Conservation (phyloP, 345 rosid genomes). For the Zanthoxylum bungeanum region DNA sequence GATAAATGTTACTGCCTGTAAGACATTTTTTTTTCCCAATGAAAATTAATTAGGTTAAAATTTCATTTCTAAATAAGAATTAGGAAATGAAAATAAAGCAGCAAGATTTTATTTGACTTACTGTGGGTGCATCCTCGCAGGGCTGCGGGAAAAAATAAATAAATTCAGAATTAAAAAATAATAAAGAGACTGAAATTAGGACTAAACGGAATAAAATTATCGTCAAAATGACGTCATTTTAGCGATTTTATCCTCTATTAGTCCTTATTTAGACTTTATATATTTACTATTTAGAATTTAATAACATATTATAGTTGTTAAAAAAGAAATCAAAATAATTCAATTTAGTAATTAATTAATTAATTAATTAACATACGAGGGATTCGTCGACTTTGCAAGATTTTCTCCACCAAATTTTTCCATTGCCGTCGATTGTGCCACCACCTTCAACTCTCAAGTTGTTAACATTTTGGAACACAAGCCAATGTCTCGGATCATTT, state of each 20-base stretch:
- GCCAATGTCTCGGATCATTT: slow-evolving; percentile 49
- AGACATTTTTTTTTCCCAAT: neutral
- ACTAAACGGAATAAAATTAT: no score
- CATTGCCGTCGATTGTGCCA: slow-evolving; percentile 85
- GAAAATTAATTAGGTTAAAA: neutral
- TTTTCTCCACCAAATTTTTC: slow-evolving; percentile 75
- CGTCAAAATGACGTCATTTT: no score
- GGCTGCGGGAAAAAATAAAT: slow-evolving; percentile 57
- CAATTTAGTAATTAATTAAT: no score
- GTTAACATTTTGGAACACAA: slow-evolving; percentile 43
- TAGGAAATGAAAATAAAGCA: no score
- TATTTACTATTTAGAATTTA: no score
- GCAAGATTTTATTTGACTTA: slow-evolving; percentile 26
- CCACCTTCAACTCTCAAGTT: slow-evolving; percentile 74
- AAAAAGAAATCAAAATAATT: no score
- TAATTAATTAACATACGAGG: slow-evolving; percentile 62
- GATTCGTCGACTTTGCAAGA: slow-evolving; percentile 79
- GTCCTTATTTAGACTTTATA: no score
- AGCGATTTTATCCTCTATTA: no score
- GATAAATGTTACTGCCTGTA: slow-evolving; percentile 73
- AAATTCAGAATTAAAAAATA: neutral
- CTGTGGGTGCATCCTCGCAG: slow-evolving; percentile 81
- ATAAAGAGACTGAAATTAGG: neutral
- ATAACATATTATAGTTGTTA: no score
- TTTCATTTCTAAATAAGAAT: no score